phyloP scores from a whole-genome alignment of 2,329 filamentous ascomycete species.

The Geosmithia putterillii region DNA sequence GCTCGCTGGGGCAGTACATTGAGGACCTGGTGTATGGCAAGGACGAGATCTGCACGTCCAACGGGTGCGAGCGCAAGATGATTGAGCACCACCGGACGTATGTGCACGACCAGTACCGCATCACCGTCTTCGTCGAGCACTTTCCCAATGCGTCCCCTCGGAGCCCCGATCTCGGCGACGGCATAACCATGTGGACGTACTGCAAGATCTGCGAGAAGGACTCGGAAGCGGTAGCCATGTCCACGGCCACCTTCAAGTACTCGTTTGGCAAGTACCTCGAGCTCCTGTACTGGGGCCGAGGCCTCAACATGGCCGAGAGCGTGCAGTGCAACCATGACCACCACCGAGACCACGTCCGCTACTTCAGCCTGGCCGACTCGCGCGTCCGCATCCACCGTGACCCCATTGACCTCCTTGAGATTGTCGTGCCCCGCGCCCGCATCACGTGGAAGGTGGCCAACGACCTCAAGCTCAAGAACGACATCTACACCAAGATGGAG shows the following conservation, averaged over 20 bases:
- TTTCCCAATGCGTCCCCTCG: slow-evolving; percentile 28
- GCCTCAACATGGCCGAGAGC: slow-evolving; percentile 60
- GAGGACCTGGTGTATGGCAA: slow-evolving; percentile 76
- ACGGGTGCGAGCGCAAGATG: slow-evolving; percentile 81
- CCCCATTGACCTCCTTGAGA: slow-evolving; percentile 81
- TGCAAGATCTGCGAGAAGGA: slow-evolving; percentile 89
- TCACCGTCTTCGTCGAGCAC: slow-evolving; percentile 76
- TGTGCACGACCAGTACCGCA: slow-evolving; percentile 87
- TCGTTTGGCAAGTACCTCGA: slow-evolving; percentile 99
- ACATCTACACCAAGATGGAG: slow-evolving; percentile 71
- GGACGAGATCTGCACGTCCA: slow-evolving; percentile 65
- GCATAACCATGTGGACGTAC: slow-evolving; percentile 94
- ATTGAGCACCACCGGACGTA: slow-evolving; percentile 91
- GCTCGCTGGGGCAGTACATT: slow-evolving; percentile 87
- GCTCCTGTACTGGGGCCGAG: slow-evolving; percentile 87
- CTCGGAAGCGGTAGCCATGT: slow-evolving; percentile 83
- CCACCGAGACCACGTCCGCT: slow-evolving; percentile 82
- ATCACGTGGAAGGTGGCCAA: slow-evolving; percentile 98
- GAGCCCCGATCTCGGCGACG: slow-evolving; percentile 33
- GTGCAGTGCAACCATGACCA: slow-evolving; percentile 78
- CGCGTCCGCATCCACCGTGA: slow-evolving; percentile 88
- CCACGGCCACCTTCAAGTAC: slow-evolving; percentile 90
- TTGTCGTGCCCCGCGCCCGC: slow-evolving; percentile 78
- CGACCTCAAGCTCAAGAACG: slow-evolving; percentile 84
- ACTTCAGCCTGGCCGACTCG: slow-evolving; percentile 80